Base-by-base conservation (phyloP, 345 rosid genomes). In the Eucalyptus coolabah region DNA sequence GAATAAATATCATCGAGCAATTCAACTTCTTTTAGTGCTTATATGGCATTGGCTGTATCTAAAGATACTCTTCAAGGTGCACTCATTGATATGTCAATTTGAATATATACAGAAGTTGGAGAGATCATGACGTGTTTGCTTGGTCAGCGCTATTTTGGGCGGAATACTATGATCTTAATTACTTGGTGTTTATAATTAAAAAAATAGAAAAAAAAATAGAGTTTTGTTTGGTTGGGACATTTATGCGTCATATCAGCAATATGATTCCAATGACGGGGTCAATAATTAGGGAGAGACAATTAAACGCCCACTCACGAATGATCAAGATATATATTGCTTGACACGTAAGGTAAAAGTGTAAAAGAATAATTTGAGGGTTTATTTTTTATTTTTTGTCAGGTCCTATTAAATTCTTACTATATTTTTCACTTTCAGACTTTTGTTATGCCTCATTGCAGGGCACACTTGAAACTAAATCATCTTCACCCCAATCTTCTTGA, bases 381-480 rank as follows among this genome's bases (percentile, higher is more conserved):
- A 14, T 50, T 49, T 49, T 49, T 49, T 5, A 14, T 50, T 50
- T 50, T 50, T 50, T 15, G 18, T 15, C 3, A n/a, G 0, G 1
- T 50, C 7, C 7, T 50, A 50, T 6, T 47, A 11, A 0, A 47
- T 12, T 47, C 50, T 12, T 47, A 47, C 2, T 50, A 1, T 50
- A 50, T 50, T 50, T 50, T 2, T 50, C 0, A 50, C 18, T 50
- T 50, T 50, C 1, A 50, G 18, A 50, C 51, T 14, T 50, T 50
- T 50, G 3, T 5, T 3, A 1, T 15, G 7, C 0, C 7, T 15
- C 18, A 0, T 50, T 50, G 7, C 18, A 15, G 1, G 7, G 6
- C 1, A 15, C 18, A 50, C 18, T 50, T 50, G 51, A 50, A 50
- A 50, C 3, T 50, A 50, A 50, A 15, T 50, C 3, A 15, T 50